Conservation (phyloP, 495 filamentous ascomycete species). For the Pyrenula aspistea region DNA sequence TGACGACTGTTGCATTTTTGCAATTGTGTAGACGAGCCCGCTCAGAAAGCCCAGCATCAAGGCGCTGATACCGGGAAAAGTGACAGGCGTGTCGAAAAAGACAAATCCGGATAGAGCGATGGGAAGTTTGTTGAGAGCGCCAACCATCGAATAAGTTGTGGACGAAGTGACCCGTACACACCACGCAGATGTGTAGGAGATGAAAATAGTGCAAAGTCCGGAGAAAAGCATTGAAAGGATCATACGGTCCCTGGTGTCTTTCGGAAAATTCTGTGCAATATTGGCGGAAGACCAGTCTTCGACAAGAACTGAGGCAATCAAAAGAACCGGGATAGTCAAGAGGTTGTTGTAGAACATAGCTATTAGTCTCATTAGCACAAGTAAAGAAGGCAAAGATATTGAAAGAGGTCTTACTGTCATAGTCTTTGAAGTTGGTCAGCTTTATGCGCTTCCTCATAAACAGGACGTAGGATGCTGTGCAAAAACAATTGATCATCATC, state of each 20-base stretch:
- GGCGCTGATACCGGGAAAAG: conserved; percentile 81
- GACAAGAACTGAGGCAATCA: conserved; percentile 67
- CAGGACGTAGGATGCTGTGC: conserved; percentile 80
- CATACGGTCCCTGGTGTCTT: conserved; percentile 57
- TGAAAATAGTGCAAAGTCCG: conserved; percentile 87
- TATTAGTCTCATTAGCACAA: conserved; percentile 32
- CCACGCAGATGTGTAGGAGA: conserved; percentile 97
- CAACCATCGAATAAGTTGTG: conserved; percentile 97
- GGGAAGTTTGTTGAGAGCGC: conserved; percentile 93
- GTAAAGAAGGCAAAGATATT: background rate
- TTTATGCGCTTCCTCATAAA: conserved; percentile 98
- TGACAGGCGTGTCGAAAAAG: conserved; percentile 92
- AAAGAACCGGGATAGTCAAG: conserved; percentile 84
- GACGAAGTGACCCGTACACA: conserved; percentile 94
- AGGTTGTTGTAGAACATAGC: conserved; percentile 99
- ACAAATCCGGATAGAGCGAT: conserved; percentile 82
- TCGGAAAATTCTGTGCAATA: conserved; percentile 77
- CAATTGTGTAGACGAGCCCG: conserved; percentile 83
- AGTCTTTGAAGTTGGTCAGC: conserved; percentile 99
- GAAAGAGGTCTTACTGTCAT: conserved; percentile 67
- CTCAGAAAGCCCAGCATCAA: conserved; percentile 83
- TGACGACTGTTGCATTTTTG: conserved; percentile 75
- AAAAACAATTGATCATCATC: conserved; percentile 97
- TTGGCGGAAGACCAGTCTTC: conserved; percentile 91
- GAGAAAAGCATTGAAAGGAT: conserved; percentile 88